A percentile compares a stretch with the other conserved stretches of the same genome.
phyloP scores from a whole-genome alignment of 495 filamentous ascomycete species.

The Collariella sp. region DNA sequence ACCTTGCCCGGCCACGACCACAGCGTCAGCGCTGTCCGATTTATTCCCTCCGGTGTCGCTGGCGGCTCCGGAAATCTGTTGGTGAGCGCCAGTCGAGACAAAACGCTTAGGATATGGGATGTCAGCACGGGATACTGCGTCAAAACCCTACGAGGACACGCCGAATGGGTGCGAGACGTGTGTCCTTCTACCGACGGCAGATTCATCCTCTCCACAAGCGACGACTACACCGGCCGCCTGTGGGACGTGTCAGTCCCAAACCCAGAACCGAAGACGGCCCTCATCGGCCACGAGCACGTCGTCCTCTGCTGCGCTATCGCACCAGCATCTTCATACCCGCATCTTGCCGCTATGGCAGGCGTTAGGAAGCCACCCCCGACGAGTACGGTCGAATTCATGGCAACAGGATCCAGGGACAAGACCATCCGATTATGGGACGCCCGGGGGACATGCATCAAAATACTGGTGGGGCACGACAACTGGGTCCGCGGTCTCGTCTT shows the following conservation, averaged over 20 bases:
- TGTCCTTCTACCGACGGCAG: slow-evolving; percentile 73
- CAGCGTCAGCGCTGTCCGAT: slow-evolving; percentile 76
- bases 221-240: slow-evolving; percentile 69
- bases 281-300: slow-evolving; percentile 84
- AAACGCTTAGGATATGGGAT: slow-evolving; percentile 83
- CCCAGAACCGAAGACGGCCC: slow-evolving; percentile 66
- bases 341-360: slow-evolving; percentile 73
- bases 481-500: slow-evolving; percentile 87
- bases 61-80: slow-evolving; percentile 67
- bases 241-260: slow-evolving; percentile 73
- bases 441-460: slow-evolving; percentile 79
- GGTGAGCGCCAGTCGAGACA: slow-evolving; percentile 73
- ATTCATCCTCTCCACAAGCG: slow-evolving; percentile 71
- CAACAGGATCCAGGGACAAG: slow-evolving; percentile 86
- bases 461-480: slow-evolving; percentile 86
- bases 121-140: slow-evolving; percentile 88
- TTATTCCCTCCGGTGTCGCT: slow-evolving; percentile 71
- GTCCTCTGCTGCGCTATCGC: slow-evolving; percentile 87
- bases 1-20: slow-evolving; percentile 93
- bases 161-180: slow-evolving; percentile 87
- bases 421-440: slow-evolving; percentile 86
- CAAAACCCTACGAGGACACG: slow-evolving; percentile 71
- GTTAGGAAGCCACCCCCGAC: slow-evolving; percentile 67
- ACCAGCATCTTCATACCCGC: slow-evolving; percentile 64
- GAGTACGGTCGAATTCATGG: slow-evolving; percentile 79